Evolutionary conservation across 805 yeast genomes (phyloP).

Genomic region (Barnettozyma sucrosica): DNA sequence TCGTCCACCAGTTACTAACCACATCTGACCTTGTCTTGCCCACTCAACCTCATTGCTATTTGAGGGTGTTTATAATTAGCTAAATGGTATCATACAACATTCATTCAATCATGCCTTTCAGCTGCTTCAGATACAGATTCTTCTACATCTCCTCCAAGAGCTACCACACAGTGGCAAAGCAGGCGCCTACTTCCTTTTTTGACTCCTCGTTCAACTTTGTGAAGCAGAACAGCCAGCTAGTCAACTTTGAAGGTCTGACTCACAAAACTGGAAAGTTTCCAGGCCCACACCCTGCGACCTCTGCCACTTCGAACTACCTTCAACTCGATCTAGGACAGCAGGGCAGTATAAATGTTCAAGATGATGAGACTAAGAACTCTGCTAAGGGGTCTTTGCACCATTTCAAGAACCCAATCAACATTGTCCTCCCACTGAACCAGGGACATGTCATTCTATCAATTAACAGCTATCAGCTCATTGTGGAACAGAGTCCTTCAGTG

Average conservation of each 20-base stretch:
- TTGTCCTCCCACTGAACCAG: slow-evolving; percentile 17
- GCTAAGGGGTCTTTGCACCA: not conserved
- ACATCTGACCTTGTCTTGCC: not conserved
- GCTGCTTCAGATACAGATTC: slow-evolving; percentile 35
- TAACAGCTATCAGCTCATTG: slow-evolving; percentile 14
- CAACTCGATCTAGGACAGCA: slow-evolving; percentile 23
- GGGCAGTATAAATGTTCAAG: slow-evolving; percentile 10
- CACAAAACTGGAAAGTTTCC: slow-evolving; percentile 19
- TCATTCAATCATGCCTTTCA: slow-evolving; percentile 32
- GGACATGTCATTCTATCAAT: slow-evolving; percentile 16
- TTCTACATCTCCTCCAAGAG: slow-evolving; percentile 30
- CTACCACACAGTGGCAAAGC: slow-evolving; percentile 30
- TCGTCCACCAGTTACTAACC: not conserved
- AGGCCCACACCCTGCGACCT: slow-evolving; percentile 33
- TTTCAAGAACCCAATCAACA: slow-evolving; percentile 17
- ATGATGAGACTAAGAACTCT: slow-evolving; percentile 16
- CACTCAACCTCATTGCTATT: not conserved
- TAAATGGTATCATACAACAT: slow-evolving; percentile 6
- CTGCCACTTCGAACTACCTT: slow-evolving; percentile 29
- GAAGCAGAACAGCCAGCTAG: slow-evolving; percentile 32
- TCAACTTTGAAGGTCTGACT: slow-evolving; percentile 16
- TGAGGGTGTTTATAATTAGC: not conserved
- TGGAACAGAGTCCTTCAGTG: slow-evolving; percentile 11
- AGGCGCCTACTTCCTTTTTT: slow-evolving; percentile 31
- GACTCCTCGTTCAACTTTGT: slow-evolving; percentile 36